phyloP scores from a whole-genome alignment of 1,284 basidiomycete genomes.

The Apiotrichum sp. region DNA sequence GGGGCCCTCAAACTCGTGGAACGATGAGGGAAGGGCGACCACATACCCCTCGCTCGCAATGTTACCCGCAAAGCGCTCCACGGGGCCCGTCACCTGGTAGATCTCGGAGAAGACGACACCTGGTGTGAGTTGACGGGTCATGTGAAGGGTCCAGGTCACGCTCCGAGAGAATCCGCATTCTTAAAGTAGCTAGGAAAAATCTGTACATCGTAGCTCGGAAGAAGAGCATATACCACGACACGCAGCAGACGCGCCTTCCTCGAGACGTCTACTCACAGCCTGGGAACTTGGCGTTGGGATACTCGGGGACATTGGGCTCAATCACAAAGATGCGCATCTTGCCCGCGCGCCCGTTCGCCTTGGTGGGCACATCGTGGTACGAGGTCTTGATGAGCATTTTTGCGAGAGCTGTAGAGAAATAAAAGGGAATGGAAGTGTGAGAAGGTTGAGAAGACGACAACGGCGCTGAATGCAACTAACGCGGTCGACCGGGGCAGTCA shows the following conservation, averaged over 20 bases:
- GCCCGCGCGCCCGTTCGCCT: slow-evolving; percentile 55
- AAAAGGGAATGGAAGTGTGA: too few relatives aligned
- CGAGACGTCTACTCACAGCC: slow-evolving; percentile 28
- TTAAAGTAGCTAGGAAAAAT: too few relatives aligned
- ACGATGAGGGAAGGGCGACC: slow-evolving; percentile 48
- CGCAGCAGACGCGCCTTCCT: neutral
- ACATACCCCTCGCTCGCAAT: slow-evolving; percentile 72
- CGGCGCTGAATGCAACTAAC: too few relatives aligned
- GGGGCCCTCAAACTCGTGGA: slow-evolving; percentile 84
- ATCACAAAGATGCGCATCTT: slow-evolving; percentile 61
- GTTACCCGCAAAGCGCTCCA: slow-evolving; percentile 66
- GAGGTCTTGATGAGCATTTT: slow-evolving; percentile 74
- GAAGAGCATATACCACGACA: too few relatives aligned
- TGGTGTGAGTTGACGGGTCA: slow-evolving; percentile 3
- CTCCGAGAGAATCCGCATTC: too few relatives aligned
- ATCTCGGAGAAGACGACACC: slow-evolving; percentile 48
- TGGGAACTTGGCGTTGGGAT: slow-evolving; percentile 47
- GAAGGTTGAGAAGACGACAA: too few relatives aligned
- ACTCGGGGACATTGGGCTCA: slow-evolving; percentile 44
- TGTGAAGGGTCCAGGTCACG: too few relatives aligned
- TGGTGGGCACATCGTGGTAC: slow-evolving; percentile 66
- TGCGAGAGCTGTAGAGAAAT: too few relatives aligned
- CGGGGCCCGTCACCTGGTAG: slow-evolving; percentile 47
- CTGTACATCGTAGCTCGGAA: too few relatives aligned
- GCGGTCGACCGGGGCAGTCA: too few relatives aligned